phyloP scores from a whole-genome alignment of 179 eudicot genomes.

The Carnegiea gigantea region DNA sequence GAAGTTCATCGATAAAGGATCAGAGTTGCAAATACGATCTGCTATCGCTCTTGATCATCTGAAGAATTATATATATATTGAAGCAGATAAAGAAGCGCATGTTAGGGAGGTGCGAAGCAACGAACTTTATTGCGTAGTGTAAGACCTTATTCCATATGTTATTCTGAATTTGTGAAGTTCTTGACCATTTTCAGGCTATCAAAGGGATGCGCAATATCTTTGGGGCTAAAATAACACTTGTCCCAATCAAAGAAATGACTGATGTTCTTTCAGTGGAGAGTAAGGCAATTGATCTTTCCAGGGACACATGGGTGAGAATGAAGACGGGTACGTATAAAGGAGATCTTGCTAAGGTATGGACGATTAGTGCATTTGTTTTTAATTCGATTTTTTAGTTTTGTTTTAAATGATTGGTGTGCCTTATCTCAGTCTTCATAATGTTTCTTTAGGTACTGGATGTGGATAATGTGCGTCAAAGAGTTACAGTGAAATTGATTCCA shows the following conservation, averaged over 20 bases:
- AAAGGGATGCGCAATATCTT: slow-evolving; percentile 88
- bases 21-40: slow-evolving; percentile 84
- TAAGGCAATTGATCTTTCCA: slow-evolving; percentile 74
- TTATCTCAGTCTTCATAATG: slow-evolving; percentile 16
- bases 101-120: slow-evolving; percentile 70
- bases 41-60: slow-evolving; percentile 94
- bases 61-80: slow-evolving; percentile 81
- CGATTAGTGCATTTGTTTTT: not conserved
- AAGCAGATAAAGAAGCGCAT: slow-evolving; percentile 99
- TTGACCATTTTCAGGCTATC: slow-evolving; percentile 57
- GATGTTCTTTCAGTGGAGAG: slow-evolving; percentile 99
- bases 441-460: slow-evolving; percentile 76
- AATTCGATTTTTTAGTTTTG: not conserved
- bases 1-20: slow-evolving; percentile 76
- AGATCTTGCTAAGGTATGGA: slow-evolving; percentile 88
- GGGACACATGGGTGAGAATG: slow-evolving; percentile 97
- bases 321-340: slow-evolving; percentile 91
- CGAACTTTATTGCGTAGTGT: not conserved
- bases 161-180: slow-evolving; percentile 12
- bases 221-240: slow-evolving; percentile 61
- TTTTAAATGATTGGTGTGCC: not conserved
- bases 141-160: slow-evolving; percentile 1
- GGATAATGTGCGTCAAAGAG: slow-evolving; percentile 91
- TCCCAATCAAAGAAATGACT: slow-evolving; percentile 98
- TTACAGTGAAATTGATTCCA: slow-evolving; percentile 84